These are phyloP conservation scores for Albizia julibrissin DNA, from an alignment of 306 rosid species.

Conservation along the genomic window DNA sequence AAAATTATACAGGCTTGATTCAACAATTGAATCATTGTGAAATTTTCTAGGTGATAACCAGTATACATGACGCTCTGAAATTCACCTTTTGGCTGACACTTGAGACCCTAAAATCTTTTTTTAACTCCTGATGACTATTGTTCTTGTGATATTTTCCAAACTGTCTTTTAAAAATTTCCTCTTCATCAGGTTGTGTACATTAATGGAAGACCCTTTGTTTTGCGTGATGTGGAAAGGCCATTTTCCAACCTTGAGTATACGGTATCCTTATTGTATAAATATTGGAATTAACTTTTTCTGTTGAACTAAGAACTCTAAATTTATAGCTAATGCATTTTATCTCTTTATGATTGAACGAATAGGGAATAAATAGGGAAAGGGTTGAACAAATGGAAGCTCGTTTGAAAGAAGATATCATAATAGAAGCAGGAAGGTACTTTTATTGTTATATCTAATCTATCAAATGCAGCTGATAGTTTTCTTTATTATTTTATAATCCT, in stretches of 20 bases:
- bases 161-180: neutral
- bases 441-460: slow-evolving; percentile 1
- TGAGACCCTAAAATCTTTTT: neutral
- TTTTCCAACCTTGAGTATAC: slow-evolving; percentile 93
- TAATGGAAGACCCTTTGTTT: slow-evolving; percentile 87
- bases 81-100: neutral
- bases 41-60: neutral
- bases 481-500: neutral
- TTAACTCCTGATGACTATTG: neutral
- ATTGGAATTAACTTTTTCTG: slow-evolving; percentile 23
- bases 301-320: slow-evolving; percentile 19
- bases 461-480: neutral
- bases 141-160: slow-evolving; percentile 5
- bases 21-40: neutral
- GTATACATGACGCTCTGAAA: neutral
- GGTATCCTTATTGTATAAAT: slow-evolving; percentile 42
- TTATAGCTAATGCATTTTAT: slow-evolving; percentile 13
- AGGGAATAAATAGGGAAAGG: slow-evolving; percentile 88
- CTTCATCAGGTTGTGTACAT: slow-evolving; percentile 75
- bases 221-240: slow-evolving; percentile 92
- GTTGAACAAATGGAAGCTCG: slow-evolving; percentile 96
- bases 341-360: slow-evolving; percentile 26
- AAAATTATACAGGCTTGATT: neutral
- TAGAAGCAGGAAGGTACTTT: slow-evolving; percentile 82
- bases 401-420: slow-evolving; percentile 72